phyloP scores from a whole-genome alignment of 768 basidiomycete genomes.

The Naganishia randhawae region DNA sequence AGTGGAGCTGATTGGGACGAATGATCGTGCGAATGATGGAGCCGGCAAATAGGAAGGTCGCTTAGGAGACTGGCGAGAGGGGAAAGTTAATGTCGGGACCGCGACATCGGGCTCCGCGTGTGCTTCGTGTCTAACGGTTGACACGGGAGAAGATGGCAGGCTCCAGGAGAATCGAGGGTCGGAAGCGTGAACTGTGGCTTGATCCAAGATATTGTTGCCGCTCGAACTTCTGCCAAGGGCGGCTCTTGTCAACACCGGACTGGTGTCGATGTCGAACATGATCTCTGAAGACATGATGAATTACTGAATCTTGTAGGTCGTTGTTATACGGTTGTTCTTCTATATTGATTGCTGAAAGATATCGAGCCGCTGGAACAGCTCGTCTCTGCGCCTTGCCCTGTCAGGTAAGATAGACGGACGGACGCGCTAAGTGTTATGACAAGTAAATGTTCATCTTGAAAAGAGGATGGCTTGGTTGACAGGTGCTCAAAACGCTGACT shows the following conservation, averaged over 20 bases:
- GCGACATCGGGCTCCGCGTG: background rate
- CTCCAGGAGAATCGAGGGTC: constrained; percentile 10
- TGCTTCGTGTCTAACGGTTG: background rate
- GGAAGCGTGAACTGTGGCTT: background rate
- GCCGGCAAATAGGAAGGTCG: background rate
- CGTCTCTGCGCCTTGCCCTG: constrained; percentile 17
- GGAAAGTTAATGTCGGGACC: background rate
- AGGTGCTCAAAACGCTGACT: background rate
- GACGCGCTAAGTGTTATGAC: constrained; percentile 12
- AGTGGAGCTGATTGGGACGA: background rate
- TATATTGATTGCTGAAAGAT: background rate
- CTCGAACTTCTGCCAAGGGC: background rate
- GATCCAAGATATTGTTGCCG: constrained; percentile 2
- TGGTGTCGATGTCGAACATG: constrained; percentile 19
- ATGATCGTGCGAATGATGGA: constrained; percentile 6
- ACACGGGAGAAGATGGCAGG: constrained; percentile 5
- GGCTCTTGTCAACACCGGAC: constrained; percentile 8
- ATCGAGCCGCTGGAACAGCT: background rate
- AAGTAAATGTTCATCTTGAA: constrained; percentile 10
- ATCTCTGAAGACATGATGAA: constrained; percentile 6
- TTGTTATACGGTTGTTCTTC: background rate
- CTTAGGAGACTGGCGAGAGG: background rate
- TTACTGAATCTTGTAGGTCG: background rate
- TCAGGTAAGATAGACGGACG: constrained; percentile 17
- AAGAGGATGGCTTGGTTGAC: background rate